phyloP scores from a whole-genome alignment of 1,284 basidiomycete genomes.

The Cryptococcus jaspeensis region DNA sequence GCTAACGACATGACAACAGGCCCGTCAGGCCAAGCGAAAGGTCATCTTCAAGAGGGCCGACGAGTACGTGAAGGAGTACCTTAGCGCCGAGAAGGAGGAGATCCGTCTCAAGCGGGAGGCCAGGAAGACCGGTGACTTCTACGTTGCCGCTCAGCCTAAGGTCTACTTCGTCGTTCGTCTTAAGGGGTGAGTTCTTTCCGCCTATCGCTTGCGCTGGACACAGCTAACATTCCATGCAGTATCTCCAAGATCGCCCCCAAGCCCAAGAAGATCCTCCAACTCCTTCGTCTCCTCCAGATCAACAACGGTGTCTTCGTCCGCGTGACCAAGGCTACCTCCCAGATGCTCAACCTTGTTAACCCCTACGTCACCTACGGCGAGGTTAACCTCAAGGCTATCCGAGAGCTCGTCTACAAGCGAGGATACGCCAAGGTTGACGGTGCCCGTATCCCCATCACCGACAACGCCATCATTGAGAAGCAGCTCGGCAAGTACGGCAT shows the following conservation, averaged over 20 bases:
- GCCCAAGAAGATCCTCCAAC: slow-evolving; percentile 97
- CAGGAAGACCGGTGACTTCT: slow-evolving; percentile 91
- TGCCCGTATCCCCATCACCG: slow-evolving; percentile 92
- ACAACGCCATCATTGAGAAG: slow-evolving; percentile 91
- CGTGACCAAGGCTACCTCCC: slow-evolving; percentile 92
- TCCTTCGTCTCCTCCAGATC: slow-evolving; percentile 97
- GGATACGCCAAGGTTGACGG: slow-evolving; percentile 98
- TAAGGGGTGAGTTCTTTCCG: slow-evolving; percentile 71
- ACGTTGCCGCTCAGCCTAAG: slow-evolving; percentile 94
- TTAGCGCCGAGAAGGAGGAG: slow-evolving; percentile 90
- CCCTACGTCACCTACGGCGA: slow-evolving; percentile 96
- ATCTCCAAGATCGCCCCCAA: slow-evolving; percentile 99
- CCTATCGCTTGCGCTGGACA: background rate
- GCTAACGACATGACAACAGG: slow-evolving; percentile 56
- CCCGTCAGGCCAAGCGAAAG: slow-evolving; percentile 85
- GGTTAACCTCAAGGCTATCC: slow-evolving; percentile 90
- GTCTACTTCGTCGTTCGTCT: slow-evolving; percentile 98
- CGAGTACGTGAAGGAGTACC: slow-evolving; percentile 96
- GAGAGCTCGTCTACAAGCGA: slow-evolving; percentile 99
- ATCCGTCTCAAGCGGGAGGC: slow-evolving; percentile 92
- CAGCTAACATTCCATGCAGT: slow-evolving; percentile 56
- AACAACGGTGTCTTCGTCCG: slow-evolving; percentile 99
- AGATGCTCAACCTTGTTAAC: slow-evolving; percentile 97
- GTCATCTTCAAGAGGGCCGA: slow-evolving; percentile 99
- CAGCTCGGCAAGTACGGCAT: slow-evolving; percentile 93